Evolutionary conservation across 805 yeast species (phyloP), one percentile per base, ranked within the genome.

Genomic region (Kodamaea sagamina): DNA sequence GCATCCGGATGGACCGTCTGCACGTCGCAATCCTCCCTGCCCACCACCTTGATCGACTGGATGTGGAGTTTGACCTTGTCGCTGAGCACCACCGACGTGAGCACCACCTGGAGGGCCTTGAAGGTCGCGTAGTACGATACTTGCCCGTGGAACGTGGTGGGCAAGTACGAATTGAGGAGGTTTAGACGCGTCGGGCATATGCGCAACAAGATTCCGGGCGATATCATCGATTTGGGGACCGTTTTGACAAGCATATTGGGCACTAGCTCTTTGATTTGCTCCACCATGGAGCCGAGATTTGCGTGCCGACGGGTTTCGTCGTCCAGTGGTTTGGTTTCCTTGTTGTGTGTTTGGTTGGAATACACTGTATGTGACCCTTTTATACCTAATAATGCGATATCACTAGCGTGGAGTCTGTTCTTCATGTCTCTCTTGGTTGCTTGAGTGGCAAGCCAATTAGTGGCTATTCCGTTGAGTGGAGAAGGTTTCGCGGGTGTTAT

Each of bases 41-140:
- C 48, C 2, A 72, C 61, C 15, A 70, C 62, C 36, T 67, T 57
- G 16, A 75, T 55, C 44, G 72, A 61, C 45, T 71, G 65, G 34
- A 84, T 71, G 52, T 81, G 88, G 12, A 84, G 58, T 50, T 71
- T 70, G 2, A 77, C 73, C 8, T 67, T 62, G 2, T 81, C 79
- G 43, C 75, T 73, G 18, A 83, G 55, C n/a, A 82, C 70, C 37
- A 84, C 68, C 24, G 78, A 78, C 2, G 80, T 77, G 26, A 81
- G 47, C 3, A 80, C 56, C 26, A 81, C 48, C 53, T 79, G 81
- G 2, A 82, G 55, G 1, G 86, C 72, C 50, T 80, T 81, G 45
- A 78, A 58, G 0, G 84, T 72, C 2, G 84, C 72, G 38, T 72
- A 68, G 57, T 82, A 84, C 10, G 82, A 68, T 12, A 72, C 65